These are phyloP conservation scores for Hibiscus tridactylites DNA, from an alignment of 345 rosid genomes.

Conservation along the genomic window DNA sequence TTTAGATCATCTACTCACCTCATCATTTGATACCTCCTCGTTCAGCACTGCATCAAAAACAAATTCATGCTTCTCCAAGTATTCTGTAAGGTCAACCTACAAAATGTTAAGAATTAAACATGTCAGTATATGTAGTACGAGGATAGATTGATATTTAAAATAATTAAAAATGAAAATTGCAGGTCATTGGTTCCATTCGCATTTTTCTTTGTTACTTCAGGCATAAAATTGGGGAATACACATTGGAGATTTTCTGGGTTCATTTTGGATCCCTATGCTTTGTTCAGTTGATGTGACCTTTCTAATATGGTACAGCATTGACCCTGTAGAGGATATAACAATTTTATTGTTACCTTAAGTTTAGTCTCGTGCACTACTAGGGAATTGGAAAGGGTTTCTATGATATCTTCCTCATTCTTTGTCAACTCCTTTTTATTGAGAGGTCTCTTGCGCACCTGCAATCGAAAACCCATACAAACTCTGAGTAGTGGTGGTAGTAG, in stretches of 20 bases:
- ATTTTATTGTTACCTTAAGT: conserved; percentile 56
- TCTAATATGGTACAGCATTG: no score
- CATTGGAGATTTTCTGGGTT: no score
- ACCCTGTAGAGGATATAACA: not conserved
- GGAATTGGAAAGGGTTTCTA: conserved; percentile 67
- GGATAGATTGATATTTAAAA: no score
- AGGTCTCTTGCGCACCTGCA: conserved; percentile 96
- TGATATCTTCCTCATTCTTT: conserved; percentile 88
- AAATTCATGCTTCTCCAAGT: conserved; percentile 91
- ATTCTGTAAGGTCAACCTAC: conserved; percentile 96
- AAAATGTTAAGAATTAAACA: conserved; percentile 9
- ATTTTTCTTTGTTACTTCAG: no score
- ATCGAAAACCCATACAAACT: conserved; percentile 5
- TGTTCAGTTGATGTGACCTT: no score
- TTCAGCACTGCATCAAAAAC: conserved; percentile 92
- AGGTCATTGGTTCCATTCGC: no score
- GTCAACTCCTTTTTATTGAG: conserved; percentile 90
- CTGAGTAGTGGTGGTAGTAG: not conserved
- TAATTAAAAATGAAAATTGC: no score
- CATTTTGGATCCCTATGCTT: no score
- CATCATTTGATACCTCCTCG: conserved; percentile 97
- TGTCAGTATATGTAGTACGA: not conserved
- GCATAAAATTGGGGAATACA: no score
- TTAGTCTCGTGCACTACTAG: conserved; percentile 90
- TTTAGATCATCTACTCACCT: conserved; percentile 38